Evolutionary conservation across 306 rosid species (phyloP), one percentile per base, ranked within the genome.

Genomic region (Nissolia schottii): DNA sequence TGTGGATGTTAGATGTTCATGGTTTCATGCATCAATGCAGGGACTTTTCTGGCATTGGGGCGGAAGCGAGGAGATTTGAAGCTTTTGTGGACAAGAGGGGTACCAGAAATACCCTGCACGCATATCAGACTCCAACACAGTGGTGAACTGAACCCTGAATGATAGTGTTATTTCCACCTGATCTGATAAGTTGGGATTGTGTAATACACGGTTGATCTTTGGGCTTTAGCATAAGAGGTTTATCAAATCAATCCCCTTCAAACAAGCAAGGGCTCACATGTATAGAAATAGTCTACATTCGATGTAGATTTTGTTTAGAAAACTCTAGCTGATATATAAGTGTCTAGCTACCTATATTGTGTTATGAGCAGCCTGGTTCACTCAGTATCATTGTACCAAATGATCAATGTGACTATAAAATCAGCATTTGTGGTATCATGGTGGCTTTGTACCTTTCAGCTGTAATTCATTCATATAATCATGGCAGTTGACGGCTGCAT

Each of bases 41-140:
- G 99, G 24, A 91, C 96, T 14, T 76, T 95, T 34, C 72, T 95
- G 77, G 55, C 87, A 54, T 23, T 95, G 79, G 99, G 93, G 48
- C 73, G 19, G 77, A 91, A 89, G 86, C 83, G 99, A 72, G 92
- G 96, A 5, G 97, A 95, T 60, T 67, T 95, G 5, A 70, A 40
- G 68, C 67, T 70, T 61, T 74, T 95, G 80, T 89, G 99, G 99
- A 70, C 62, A 13, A 79, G 56, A 63, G 97, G 99, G 46, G 97
- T 88, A 76, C 96, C 96, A 14, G 85, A 91, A 50, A 86, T 89
- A 54, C 74, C 73, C 13, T 95, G 99, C 67, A 96, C 92, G 3
- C 99, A 95, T 74, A 19, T 81, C 24, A 81, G 74, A 66, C 96
- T 83, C 59, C 85, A 84, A 23, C 76, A 67, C 7, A 67, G 75